Evolutionary conservation across 139 green algal genomes (phyloP), one percentile per base, ranked within the genome.

Genomic region (Pycnococcus provasolii): DNA sequence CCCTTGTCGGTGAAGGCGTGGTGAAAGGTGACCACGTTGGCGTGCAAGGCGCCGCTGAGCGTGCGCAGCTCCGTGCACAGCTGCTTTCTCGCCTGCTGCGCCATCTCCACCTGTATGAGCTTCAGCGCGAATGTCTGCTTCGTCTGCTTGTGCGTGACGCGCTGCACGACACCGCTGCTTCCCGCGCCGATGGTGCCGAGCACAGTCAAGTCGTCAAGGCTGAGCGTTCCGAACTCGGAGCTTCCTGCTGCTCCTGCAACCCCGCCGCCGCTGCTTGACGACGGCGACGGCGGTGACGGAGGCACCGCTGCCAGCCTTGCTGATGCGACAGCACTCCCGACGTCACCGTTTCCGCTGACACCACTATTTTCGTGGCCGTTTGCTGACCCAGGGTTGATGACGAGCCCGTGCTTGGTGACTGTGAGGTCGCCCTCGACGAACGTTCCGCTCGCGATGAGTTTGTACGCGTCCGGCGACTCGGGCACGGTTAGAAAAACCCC

Each of bases 51-150:
- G 45, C 74, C 42, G 64, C 77, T 62, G n/a, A 79, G 58, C 41
- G 83, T 77, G 2, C 58, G 39, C n/a, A 84, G 70, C 67, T 83
- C 78, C 13, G 64, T 60, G 37, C 73, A 51, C 4, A 83, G 73
- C 8, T 73, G 47, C 53, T 74, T 81, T 9, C 77, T 64, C 59
- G 71, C 71, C 13, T 76, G n/a, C 54, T 73, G 68, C 37, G 80
- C 47, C 37, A 78, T 52, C 46, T 73, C 70, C 74, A 80, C 9
- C 60, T 46, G n/a, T 11, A 72, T 72, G 3, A 74, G 65, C 64
- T 84, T 84, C 3, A 82, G 46, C 6, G 78, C 78, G 46, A 77
- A 58, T 42, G 68, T 55, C 37, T 62, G 41, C 4, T 50, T 50
- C 13, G 76, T 84, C 1, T 26, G 50, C 43, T 51, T 63, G 62